Base-by-base conservation (phyloP, 2,329 filamentous ascomycete species). In the Ophiocordyceps camponoti-leonardi region DNA sequence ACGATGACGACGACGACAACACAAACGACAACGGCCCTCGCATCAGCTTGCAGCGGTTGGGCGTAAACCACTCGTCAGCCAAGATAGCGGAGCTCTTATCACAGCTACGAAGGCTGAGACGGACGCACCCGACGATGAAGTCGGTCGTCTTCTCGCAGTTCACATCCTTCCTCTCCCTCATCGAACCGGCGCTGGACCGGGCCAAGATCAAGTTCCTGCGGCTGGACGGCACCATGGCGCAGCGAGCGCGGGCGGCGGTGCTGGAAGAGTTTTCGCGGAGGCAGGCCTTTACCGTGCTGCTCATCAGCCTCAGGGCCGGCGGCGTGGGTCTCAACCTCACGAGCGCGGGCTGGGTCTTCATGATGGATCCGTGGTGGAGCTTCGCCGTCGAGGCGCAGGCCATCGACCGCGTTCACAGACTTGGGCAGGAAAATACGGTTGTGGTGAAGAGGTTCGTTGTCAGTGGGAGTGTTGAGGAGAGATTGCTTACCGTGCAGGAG, bases 351-450 rank as follows among this genome's bases (percentile, higher is more conserved):
- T 72, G 85, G 45, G 93, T 98, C 6, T 98, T 83, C 66, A 93
- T 98, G 84, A 96, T 98, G 92, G 92, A 98, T 62, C 92, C 92
- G 0, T 98, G 92, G 92, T 98, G 92, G 92, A 93, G 85, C 58
- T 98, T 90, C 62, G 88, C 92, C 0, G 81, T 96, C 13, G 92
- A 98, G 64, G 86, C 88, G 6, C 92, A 98, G 63, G 92, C 92
- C 10, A 96, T 98, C 56, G 92, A 98, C 66, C 85, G 92, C 1
- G 87, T 98, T 31, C 92, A 98, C 67, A 79, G 92, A 10, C 95
- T 98, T 85, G 92, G 92, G 0, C 92, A 98, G 61, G 79, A 83
- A 44, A 74, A 79, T 16, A 84, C 90, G 55, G 92, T 98, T 2
- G 77, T 79, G 46, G 88, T 98, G 0, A 81, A 81, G 53, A 71